Base-by-base conservation (phyloP, 2,329 filamentous ascomycete species). In the Penicillium sp. region DNA sequence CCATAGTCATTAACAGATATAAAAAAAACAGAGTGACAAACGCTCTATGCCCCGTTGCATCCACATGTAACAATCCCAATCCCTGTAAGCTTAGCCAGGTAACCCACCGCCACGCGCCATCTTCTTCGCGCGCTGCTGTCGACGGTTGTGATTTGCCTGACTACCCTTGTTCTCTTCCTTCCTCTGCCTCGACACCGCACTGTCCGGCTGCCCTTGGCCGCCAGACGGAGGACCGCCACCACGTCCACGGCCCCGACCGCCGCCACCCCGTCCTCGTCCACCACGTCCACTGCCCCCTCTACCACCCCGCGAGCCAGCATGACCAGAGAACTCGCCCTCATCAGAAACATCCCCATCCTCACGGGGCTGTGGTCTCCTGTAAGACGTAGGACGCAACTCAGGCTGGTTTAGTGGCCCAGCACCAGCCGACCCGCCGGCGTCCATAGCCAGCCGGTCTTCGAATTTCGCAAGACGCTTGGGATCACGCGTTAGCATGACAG, bases 161-260 rank as follows among this genome's bases (percentile, higher is more conserved):
- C 88, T 89, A 3, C 87, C 82, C 72, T 96, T 96, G 63, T 86
- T 89, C 26, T 88, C 86, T 69, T 96, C 92, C 70, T 96, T 96
- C 59, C 83, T 82, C 65, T 86, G 82, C 62, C 91, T 82, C 10
- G 89, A 87, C 51, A 79, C 76, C 62, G 91, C 85, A 0, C 88
- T 91, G n/a, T 82, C 83, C 63, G 85, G 84, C 10, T 81, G 55
- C 4, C 42, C 82, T 64, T 84, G 84, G n/a, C 90, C 88, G 7
- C 85, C 83, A 50, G 67, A 58, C 42, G 59, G 49, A 33, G 57
- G 44, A 3, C 51, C 50, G 17, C 59, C 44, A 35, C 61, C 61
- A 43, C 61, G 57, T 0, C 88, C 87, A 2, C 83, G 72, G 30
- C 82, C 75, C 6, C 82, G 71, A 33, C 83, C 75, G 7, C 80